A percentile compares a stretch with the other conserved stretches of the same genome.
Conservation (phyloP, 2,329 filamentous ascomycete species). For the Fusarium sterilihyphosum region DNA sequence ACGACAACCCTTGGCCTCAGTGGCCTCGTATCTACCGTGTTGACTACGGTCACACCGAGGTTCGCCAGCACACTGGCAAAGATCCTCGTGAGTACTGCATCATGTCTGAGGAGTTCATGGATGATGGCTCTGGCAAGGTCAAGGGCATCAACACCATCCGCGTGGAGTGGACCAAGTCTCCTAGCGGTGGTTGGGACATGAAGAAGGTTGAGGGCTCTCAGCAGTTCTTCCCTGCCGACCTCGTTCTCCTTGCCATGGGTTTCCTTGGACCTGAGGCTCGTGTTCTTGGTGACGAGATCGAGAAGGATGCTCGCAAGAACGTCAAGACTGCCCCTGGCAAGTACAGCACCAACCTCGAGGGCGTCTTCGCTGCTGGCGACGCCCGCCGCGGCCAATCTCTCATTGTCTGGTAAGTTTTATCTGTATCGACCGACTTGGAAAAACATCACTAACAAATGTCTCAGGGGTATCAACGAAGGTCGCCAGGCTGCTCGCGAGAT, state of each 20-base stretch:
- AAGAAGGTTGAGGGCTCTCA: slow-evolving; percentile 94
- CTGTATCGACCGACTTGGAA: not conserved
- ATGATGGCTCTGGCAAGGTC: slow-evolving; percentile 85
- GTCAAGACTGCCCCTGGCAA: slow-evolving; percentile 91
- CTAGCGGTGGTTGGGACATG: slow-evolving; percentile 96
- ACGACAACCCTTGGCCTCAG: slow-evolving; percentile 97
- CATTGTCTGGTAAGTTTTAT: slow-evolving; percentile 83
- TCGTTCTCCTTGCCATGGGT: slow-evolving; percentile 95
- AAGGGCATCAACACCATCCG: slow-evolving; percentile 96
- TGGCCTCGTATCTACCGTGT: slow-evolving; percentile 98
- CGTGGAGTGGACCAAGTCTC: slow-evolving; percentile 94
- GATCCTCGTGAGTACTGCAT: slow-evolving; percentile 98
- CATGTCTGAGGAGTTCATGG: slow-evolving; percentile 97
- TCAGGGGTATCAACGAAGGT: slow-evolving; percentile 94
- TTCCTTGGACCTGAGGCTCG: slow-evolving; percentile 94
- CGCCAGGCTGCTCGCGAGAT: slow-evolving; percentile 92
- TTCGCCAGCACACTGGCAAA: slow-evolving; percentile 94
- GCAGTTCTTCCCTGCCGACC: slow-evolving; percentile 95
- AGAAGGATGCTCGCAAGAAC: slow-evolving; percentile 93
- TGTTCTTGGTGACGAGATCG: slow-evolving; percentile 85
- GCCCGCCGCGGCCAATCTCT: slow-evolving; percentile 94
- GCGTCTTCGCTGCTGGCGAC: slow-evolving; percentile 94
- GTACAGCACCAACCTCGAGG: slow-evolving; percentile 87
- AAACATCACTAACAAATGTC: slow-evolving; percentile 1
- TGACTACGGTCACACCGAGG: slow-evolving; percentile 97